phyloP scores from a whole-genome alignment of 352 stramenopile genomes.

The Phytopythium chamaehyphon region DNA sequence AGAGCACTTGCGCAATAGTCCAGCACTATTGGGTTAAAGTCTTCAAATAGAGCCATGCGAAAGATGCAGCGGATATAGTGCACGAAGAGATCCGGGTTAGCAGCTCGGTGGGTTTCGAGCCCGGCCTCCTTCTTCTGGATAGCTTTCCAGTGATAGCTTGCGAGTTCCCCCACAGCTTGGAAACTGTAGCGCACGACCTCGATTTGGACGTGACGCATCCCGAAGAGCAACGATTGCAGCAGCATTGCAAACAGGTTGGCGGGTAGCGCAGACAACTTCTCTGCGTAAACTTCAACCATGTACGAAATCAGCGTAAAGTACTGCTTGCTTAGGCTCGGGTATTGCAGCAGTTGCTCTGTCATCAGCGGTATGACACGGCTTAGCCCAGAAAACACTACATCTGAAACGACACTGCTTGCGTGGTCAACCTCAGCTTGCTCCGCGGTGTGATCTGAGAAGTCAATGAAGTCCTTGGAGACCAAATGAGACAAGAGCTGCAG shows the following conservation, averaged over 20 bases:
- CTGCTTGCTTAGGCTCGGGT: conserved; percentile 80
- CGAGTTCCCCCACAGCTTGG: conserved; percentile 74
- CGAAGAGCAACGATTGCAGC: conserved; percentile 67
- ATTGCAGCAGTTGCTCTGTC: conserved; percentile 85
- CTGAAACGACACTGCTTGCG: conserved; percentile 65
- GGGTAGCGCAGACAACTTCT: conserved; percentile 67
- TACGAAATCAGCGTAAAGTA: conserved; percentile 88
- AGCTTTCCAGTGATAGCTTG: conserved; percentile 65
- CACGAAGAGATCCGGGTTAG: conserved; percentile 61
- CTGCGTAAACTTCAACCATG: conserved; percentile 84
- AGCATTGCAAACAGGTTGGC: conserved; percentile 69
- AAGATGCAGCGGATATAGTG: conserved; percentile 76
- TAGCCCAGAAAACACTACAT: conserved; percentile 87
- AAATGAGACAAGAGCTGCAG: conserved; percentile 79
- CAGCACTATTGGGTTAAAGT: conserved; percentile 70
- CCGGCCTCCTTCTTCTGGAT: conserved; percentile 39
- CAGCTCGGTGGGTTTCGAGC: conserved; percentile 37
- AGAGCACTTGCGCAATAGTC: conserved; percentile 65
- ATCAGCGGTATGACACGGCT: conserved; percentile 88
- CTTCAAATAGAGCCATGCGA: conserved; percentile 75
- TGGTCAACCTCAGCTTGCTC: conserved; percentile 51
- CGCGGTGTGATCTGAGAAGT: conserved; percentile 74
- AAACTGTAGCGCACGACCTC: conserved; percentile 83
- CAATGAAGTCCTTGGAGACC: conserved; percentile 82
- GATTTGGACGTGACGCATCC: conserved; percentile 66